These are phyloP conservation scores for Cicer pinnatifidum DNA, from an alignment of 306 rosid species.

Conservation along the genomic window DNA sequence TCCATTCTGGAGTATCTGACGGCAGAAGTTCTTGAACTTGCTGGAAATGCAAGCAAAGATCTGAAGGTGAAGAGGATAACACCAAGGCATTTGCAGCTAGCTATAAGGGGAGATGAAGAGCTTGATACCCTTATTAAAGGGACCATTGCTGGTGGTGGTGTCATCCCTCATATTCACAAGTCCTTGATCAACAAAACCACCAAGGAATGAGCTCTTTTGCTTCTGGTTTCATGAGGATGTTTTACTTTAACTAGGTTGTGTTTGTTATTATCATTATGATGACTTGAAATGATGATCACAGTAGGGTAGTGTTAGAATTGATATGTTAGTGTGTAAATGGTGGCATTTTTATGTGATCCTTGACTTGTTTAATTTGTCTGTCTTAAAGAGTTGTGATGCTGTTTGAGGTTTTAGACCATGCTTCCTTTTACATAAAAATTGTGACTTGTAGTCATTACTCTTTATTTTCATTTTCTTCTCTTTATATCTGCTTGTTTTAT, in stretches of 20 bases:
- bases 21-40: slow-evolving; percentile 92
- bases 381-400: neutral
- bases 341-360: slow-evolving; percentile 12
- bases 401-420: slow-evolving; percentile 29
- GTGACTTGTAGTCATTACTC: neutral
- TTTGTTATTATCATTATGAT: slow-evolving; percentile 42
- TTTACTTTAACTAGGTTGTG: slow-evolving; percentile 40
- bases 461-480: neutral
- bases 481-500: neutral
- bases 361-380: slow-evolving; percentile 16
- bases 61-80: slow-evolving; percentile 96
- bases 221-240: slow-evolving; percentile 29
- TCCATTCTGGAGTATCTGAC: slow-evolving; percentile 95
- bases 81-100: slow-evolving; percentile 95
- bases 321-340: slow-evolving; percentile 44
- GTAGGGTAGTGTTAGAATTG: slow-evolving; percentile 34
- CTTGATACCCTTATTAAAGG: slow-evolving; percentile 95
- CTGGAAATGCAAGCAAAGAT: slow-evolving; percentile 97
- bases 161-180: slow-evolving; percentile 96
- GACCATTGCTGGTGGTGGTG: slow-evolving; percentile 99
- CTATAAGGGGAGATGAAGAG: slow-evolving; percentile 96
- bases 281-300: neutral
- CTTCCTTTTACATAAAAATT: neutral
- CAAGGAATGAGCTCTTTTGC: slow-evolving; percentile 58
- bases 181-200: slow-evolving; percentile 94